Base-by-base conservation (phyloP, 768 basidiomycete species). In the Suillus placidus region DNA sequence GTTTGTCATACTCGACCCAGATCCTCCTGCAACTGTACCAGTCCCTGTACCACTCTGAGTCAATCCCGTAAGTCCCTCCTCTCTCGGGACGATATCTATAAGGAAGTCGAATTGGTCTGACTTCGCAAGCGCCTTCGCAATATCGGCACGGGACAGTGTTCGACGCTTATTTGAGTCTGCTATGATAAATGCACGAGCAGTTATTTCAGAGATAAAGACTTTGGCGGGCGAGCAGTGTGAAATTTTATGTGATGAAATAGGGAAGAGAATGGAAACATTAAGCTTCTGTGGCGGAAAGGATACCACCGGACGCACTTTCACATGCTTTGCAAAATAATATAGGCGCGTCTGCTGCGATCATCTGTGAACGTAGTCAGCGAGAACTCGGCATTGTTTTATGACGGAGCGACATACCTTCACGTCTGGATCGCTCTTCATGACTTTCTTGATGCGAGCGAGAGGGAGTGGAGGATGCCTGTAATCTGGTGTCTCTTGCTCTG, bases 321-420 rank as follows among this genome's bases (percentile, higher is more conserved):
- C 97, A 99, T 62, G 97, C 97, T 79, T 98, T 98, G 81, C 94
- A 95, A 78, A 98, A 97, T 45, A 99, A 80, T 65, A 99, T 92
- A 7, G 97, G 97, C 12, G 95, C 97, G 78, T 99, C 97, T 65
- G 95, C 94, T 62, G 97, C 95, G 71, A 99, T 99, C 97, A 99
- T 99, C 95, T 95, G 38, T 56, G 43, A 47, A 63, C 61, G 47
- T 30, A 26, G 61, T 68, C 42, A 69, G 61, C 34, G 32, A 26
- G 26, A 35, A 37, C 43, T 66, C 49, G 57, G 64, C 34, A 62
- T 23, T 56, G 35, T 40, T 40, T 58, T 35, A 71, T 38, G 51
- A 45, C 43, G 20, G n/a, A 16, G 51, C 51, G 61, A 74, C 87
- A 73, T 74, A 97, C 95, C 87, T 95, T 95, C 68, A 98, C 94